Evolutionary conservation across 108 stramenopile species (phyloP), one percentile per base, ranked within the genome.

Genomic region (Asterionellopsis glacialis): DNA sequence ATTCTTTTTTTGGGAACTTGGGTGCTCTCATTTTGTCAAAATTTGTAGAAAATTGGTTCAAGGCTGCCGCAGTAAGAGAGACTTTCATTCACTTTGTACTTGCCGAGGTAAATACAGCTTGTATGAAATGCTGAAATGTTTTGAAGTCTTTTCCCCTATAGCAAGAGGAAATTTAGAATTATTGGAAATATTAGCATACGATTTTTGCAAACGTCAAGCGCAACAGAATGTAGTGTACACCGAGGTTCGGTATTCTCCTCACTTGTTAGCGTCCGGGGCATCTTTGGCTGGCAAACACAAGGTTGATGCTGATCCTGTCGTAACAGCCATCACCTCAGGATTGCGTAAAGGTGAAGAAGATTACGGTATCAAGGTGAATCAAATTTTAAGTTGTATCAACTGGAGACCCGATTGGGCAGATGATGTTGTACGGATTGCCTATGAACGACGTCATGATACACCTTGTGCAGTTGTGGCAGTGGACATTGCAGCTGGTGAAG

Each of bases 401-500:
- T 88, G 77, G 69, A 51, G 68, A 26, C 86, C 86, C 0, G 80
- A 88, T 42, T 88, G 86, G 86, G 75, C 86, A 12, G 40, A 56
- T 0, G 74, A 69, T 57, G 65, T 75, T 12, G 65, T 88, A 2
- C 61, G 68, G 6, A 40, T 88, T 60, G 80, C 77, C 39, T 12
- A 76, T 23, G 61, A 75, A 43, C 61, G 64, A 62, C 64, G 59
- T 14, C 23, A 78, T 11, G 77, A 80, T 42, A 65, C 39, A 55
- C 76, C 79, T 11, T 88, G 86, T 70, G 75, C 74, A 4, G 76
- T 82, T 11, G 82, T 88, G 11, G 86, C 80, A 1, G 56, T 88
- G 0, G 86, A 88, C 57, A 76, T 88, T 72, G 86, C 86, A 3
- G 82, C 86, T 22, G 86, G 86, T 1, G 86, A 88, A 51, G 71